Evolutionary conservation across 2,329 filamentous ascomycete species (phyloP).

Genomic region (Chalaropsis thielavioides): DNA sequence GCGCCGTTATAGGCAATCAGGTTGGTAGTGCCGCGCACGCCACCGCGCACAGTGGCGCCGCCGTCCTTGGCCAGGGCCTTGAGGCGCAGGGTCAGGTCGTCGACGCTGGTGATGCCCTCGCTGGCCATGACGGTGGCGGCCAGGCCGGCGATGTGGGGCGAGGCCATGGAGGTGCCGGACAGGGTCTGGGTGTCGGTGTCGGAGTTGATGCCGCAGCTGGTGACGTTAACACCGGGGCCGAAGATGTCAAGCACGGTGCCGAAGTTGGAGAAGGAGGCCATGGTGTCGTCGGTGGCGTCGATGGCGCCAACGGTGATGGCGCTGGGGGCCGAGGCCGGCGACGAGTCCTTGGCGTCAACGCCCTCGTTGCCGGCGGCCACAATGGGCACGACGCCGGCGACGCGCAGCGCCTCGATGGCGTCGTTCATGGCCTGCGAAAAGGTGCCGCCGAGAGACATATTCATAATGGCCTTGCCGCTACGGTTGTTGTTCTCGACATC

Average conservation of each 20-base stretch:
- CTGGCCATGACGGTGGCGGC: slow-evolving; percentile 52
- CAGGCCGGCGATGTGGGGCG: slow-evolving; percentile 52
- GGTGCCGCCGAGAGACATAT: slow-evolving; percentile 46
- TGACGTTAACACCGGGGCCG: slow-evolving; percentile 40
- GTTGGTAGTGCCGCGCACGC: slow-evolving; percentile 32
- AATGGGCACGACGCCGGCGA: slow-evolving; percentile 39
- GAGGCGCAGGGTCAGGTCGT: slow-evolving; percentile 34
- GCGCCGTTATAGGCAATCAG: slow-evolving; percentile 44
- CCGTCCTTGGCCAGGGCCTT: slow-evolving; percentile 37
- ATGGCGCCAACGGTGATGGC: slow-evolving; percentile 48
- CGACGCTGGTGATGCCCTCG: slow-evolving; percentile 34
- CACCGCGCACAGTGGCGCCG: slow-evolving; percentile 31
- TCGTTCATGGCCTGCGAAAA: slow-evolving; percentile 37
- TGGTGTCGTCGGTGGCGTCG: slow-evolving; percentile 34
- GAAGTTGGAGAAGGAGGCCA: slow-evolving; percentile 45
- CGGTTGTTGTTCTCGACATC: slow-evolving; percentile 31
- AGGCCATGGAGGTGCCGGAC: slow-evolving; percentile 49
- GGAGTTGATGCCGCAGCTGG: slow-evolving; percentile 38
- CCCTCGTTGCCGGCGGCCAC: slow-evolving; percentile 48
- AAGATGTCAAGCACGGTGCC: slow-evolving; percentile 39
- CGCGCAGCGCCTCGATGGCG: slow-evolving; percentile 36
- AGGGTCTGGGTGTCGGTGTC: slow-evolving; percentile 32
- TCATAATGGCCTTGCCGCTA: slow-evolving; percentile 43
- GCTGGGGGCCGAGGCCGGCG: slow-evolving; percentile 39
- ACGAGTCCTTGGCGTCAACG: slow-evolving; percentile 35